Conservation (phyloP, 75 land plant species). For the Cryptomeria japonica region DNA sequence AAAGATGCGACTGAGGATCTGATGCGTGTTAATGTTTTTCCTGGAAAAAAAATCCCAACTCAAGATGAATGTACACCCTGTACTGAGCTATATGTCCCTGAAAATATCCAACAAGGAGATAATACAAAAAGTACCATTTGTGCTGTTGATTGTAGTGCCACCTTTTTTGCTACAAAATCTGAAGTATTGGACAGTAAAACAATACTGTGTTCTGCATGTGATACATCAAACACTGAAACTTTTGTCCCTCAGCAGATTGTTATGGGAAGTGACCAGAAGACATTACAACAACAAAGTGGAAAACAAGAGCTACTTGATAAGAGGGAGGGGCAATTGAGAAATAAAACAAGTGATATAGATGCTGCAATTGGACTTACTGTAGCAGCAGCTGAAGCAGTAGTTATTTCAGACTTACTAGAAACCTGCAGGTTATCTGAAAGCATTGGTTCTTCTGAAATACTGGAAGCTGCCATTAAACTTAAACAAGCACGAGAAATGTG, state of each 20-base stretch:
- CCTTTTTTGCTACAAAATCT: neutral
- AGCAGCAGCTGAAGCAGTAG: conserved; percentile 34
- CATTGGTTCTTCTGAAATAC: conserved; percentile 9
- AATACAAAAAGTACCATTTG: neutral
- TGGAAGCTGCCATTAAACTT: conserved; percentile 30
- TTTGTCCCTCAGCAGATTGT: neutral
- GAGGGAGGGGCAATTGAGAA: neutral
- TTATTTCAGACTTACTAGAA: conserved; percentile 21
- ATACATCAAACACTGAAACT: neutral
- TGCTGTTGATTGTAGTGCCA: neutral
- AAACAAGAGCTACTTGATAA: neutral
- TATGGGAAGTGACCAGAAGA: neutral
- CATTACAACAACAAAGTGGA: neutral
- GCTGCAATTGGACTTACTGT: conserved; percentile 33
- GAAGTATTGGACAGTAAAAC: neutral
- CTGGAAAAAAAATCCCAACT: neutral
- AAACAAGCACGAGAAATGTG: conserved; percentile 21
- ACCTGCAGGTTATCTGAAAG: conserved; percentile 1
- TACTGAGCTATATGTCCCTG: conserved; percentile 17
- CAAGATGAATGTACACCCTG: conserved; percentile 3
- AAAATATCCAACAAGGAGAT: neutral
- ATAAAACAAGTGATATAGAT: conserved; percentile 11
- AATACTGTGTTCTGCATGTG: neutral
- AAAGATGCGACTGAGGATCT: neutral
- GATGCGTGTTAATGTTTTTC: neutral